These are phyloP conservation scores for Ampelomyces quisqualis DNA, from an alignment of 2,329 filamentous ascomycete genomes.

Conservation along the genomic window DNA sequence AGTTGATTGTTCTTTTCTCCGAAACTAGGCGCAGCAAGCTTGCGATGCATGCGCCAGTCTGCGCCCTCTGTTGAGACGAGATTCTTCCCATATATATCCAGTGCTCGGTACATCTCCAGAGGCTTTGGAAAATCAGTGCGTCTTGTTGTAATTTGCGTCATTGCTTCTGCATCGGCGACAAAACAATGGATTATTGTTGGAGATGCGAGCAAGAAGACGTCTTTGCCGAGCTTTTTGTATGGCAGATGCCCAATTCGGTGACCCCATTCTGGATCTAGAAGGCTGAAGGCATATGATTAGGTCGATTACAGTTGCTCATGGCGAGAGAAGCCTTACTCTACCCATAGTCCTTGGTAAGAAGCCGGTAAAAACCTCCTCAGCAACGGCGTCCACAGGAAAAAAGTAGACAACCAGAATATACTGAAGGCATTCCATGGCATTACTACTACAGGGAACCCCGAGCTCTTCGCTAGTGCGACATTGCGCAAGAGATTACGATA, in stretches of 20 bases:
- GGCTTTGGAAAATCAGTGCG: slow-evolving; percentile 73
- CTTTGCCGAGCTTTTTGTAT: slow-evolving; percentile 59
- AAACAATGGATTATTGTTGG: slow-evolving; percentile 57
- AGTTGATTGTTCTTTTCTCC: slow-evolving; percentile 73
- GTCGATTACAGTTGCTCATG: not conserved
- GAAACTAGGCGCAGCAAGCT: slow-evolving; percentile 69
- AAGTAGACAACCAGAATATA: slow-evolving; percentile 58
- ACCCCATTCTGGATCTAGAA: slow-evolving; percentile 61
- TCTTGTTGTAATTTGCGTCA: slow-evolving; percentile 64
- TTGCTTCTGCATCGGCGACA: slow-evolving; percentile 64
- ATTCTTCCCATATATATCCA: slow-evolving; percentile 70
- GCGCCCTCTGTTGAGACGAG: slow-evolving; percentile 69
- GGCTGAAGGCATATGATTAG: slow-evolving; percentile 40
- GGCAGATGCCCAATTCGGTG: slow-evolving; percentile 58
- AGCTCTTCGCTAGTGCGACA: slow-evolving; percentile 48
- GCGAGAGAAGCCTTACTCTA: slow-evolving; percentile 54
- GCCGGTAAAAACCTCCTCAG: slow-evolving; percentile 56
- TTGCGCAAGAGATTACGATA: slow-evolving; percentile 46
- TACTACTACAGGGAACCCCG: slow-evolving; percentile 49
- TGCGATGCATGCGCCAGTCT: slow-evolving; percentile 71
- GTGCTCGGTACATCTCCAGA: slow-evolving; percentile 57
- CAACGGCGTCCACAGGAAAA: slow-evolving; percentile 57
- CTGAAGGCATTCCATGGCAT: slow-evolving; percentile 52
- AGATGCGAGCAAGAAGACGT: slow-evolving; percentile 65
- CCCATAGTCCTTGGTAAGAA: slow-evolving; percentile 58